Evolutionary conservation across 2,329 filamentous ascomycete genomes (phyloP).

Genomic region (Nemania diffusa): DNA sequence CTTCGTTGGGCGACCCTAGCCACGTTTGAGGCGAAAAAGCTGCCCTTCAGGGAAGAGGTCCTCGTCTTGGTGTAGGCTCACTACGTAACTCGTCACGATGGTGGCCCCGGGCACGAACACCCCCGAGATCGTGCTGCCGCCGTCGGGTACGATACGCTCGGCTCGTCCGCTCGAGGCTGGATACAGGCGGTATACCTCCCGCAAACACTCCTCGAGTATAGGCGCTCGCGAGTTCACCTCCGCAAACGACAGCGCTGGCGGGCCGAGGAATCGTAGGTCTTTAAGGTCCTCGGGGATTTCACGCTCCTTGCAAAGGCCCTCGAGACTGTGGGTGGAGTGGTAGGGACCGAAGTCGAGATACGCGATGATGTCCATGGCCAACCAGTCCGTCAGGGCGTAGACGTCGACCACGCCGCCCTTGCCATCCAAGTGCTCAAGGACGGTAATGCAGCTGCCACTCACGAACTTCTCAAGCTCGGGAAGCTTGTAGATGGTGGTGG

Average conservation of each 20-base stretch:
- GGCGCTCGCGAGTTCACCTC: too few species aligned
- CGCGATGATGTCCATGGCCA: neutral
- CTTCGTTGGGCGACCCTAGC: too few species aligned
- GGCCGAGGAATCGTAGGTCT: neutral
- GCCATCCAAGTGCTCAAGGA: neutral
- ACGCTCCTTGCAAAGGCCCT: neutral
- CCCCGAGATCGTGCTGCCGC: neutral
- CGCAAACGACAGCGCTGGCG: too few species aligned
- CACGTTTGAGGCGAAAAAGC: too few species aligned
- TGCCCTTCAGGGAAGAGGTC: neutral
- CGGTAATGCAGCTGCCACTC: neutral
- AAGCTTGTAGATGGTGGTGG: neutral
- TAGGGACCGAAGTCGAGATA: neutral
- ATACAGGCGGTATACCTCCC: neutral
- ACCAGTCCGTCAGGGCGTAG: neutral
- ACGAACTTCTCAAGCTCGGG: neutral
- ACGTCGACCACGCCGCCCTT: neutral
- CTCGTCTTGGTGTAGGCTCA: neutral
- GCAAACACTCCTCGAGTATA: neutral
- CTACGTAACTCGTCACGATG: neutral
- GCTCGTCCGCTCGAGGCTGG: constrained; percentile 5
- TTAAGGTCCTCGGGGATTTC: neutral
- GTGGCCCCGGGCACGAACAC: neutral
- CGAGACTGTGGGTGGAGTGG: neutral
- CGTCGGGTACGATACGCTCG: neutral